These are phyloP conservation scores for Combretum micranthum DNA, from an alignment of 345 rosid species.

Conservation along the genomic window DNA sequence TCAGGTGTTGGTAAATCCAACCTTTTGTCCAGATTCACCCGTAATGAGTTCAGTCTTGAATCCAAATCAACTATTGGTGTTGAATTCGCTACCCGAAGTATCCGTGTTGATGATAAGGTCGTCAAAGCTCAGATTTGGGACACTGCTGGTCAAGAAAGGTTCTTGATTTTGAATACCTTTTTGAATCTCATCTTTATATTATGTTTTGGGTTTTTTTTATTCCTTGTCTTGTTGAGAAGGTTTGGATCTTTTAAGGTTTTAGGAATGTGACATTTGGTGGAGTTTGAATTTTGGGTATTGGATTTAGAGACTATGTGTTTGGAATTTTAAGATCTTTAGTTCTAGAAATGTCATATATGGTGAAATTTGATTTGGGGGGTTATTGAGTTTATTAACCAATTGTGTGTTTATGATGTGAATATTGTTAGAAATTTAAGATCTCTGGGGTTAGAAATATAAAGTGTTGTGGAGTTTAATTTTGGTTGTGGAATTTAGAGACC, in stretches of 20 bases:
- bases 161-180: background rate
- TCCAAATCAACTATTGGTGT: conserved; percentile 84
- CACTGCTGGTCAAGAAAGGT: conserved; percentile 85
- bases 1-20: conserved; percentile 85
- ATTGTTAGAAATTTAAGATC: too few relatives aligned
- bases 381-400: too few relatives aligned
- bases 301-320: background rate
- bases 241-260: background rate
- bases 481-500: too few relatives aligned
- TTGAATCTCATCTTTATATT: background rate
- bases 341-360: too few relatives aligned
- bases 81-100: conserved; percentile 77
- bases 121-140: conserved; percentile 94
- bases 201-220: background rate
- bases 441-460: too few relatives aligned
- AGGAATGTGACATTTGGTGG: background rate
- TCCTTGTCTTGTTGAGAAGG: background rate
- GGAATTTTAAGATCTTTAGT: background rate
- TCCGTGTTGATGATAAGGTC: conserved; percentile 65
- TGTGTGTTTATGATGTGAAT: too few relatives aligned
- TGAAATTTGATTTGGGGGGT: too few relatives aligned
- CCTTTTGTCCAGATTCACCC: conserved; percentile 62
- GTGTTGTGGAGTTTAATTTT: too few relatives aligned
- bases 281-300: background rate
- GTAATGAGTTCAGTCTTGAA: conserved; percentile 77